Base-by-base conservation (phyloP, 2,329 filamentous ascomycete species). In the Talaromyces sp. region DNA sequence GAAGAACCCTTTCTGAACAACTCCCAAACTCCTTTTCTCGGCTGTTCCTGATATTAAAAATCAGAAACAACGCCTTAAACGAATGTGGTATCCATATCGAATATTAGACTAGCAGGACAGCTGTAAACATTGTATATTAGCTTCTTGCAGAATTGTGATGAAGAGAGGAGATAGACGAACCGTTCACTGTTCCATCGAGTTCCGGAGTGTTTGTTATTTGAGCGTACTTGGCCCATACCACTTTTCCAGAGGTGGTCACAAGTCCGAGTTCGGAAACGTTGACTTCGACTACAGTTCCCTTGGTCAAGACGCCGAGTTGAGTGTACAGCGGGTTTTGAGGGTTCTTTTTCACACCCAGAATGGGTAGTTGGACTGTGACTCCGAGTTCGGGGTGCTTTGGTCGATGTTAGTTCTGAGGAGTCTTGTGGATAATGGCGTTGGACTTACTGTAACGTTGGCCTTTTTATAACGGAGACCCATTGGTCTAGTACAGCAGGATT, bases 241-340 rank as follows among this genome's bases (percentile, higher is more conserved):
- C 91, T 79, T 97, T 97, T 64, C 94, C 94, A 64, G 87, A 88
- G 1, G 92, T 88, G 2, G 94, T 97, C 17, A 95, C 91, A 63
- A 97, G 80, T 64, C 94, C 59, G 64, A 97, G 77, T 74, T 99
- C 94, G 60, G 85, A 89, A 31, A 97, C 92, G 72, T 99, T 96
- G 69, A 97, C 92, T 77, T 97, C 93, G 70, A 93, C 86, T 63
- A 88, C 85, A 31, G 87, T 93, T 65, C 91, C 91, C 77, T 92
- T 92, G 54, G 90, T 93, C 70, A 97, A 75, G 3, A 96, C 92
- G 63, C 93, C 93, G 5, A 97, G 80, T 71, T 96, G 92, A 0
- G 93, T 97, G 77, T 96, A 96, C 72, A 96, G 83, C 0, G 91
- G 90, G 72, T 91, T 92, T 77, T 92, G 89, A 1, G 91, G 91